Conservation (phyloP, 495 filamentous ascomycete genomes). For the Xylaria telfairii region DNA sequence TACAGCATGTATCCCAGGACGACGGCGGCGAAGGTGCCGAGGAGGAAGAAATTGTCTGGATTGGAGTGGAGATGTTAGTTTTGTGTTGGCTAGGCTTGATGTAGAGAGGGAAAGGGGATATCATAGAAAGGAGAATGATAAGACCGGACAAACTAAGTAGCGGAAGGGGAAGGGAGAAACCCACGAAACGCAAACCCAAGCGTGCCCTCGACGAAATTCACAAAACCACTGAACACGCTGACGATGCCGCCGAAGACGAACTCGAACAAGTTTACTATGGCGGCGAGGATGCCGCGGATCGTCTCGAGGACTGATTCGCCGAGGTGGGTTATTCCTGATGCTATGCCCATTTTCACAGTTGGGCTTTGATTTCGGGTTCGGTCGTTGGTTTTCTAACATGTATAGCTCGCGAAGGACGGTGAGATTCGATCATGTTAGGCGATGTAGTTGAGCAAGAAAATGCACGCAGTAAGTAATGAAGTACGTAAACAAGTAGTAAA, state of each 20-base stretch:
- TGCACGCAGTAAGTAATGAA: too few species aligned
- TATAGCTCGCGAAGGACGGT: too few species aligned
- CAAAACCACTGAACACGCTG: conserved; percentile 37
- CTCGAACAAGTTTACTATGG: conserved; percentile 42
- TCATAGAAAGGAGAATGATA: background rate
- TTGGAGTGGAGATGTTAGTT: background rate
- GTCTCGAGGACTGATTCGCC: conserved; percentile 45
- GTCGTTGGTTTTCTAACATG: background rate
- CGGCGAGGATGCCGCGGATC: conserved; percentile 30
- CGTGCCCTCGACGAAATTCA: conserved; percentile 43
- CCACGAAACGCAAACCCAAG: conserved; percentile 50
- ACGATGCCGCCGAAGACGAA: conserved; percentile 43
- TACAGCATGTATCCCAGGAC: conserved; percentile 52
- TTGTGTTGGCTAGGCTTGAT: background rate
- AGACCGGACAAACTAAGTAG: too few species aligned
- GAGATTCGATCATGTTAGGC: too few species aligned
- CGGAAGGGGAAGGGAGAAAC: conserved; percentile 25
- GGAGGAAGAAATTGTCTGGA: conserved; percentile 57
- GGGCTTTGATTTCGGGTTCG: background rate
- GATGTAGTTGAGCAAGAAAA: too few species aligned
- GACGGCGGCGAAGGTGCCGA: conserved; percentile 52
- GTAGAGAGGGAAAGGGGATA: background rate
- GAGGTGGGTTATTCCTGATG: conserved; percentile 44
- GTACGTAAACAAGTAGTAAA: background rate
- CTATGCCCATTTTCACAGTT: conserved; percentile 39